phyloP scores from a whole-genome alignment of 805 yeast species.

The Hanseniaspora thailandica region DNA sequence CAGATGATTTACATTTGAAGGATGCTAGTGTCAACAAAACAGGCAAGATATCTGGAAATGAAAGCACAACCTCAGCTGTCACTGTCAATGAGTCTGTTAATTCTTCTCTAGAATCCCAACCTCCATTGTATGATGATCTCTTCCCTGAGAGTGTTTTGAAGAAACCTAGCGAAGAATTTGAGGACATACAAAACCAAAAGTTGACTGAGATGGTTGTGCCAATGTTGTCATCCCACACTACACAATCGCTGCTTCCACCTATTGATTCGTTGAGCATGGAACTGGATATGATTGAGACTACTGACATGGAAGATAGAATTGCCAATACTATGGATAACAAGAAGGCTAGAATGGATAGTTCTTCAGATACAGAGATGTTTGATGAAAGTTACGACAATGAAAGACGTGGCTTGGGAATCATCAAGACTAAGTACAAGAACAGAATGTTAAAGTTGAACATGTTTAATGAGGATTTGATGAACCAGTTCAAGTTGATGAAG shows the following conservation, averaged over 20 bases:
- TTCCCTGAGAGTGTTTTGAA: conserved; percentile 14
- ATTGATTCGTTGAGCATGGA: conserved; percentile 15
- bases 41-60: neutral
- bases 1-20: neutral
- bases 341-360: neutral
- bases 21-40: neutral
- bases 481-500: conserved; percentile 19
- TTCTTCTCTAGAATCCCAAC: conserved; percentile 8
- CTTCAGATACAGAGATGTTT: conserved; percentile 23
- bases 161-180: conserved; percentile 13
- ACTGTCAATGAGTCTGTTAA: conserved; percentile 2
- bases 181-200: neutral
- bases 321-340: neutral
- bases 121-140: conserved; percentile 14
- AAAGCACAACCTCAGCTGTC: conserved; percentile 8
- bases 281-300: conserved; percentile 14
- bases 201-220: neutral
- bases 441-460: conserved; percentile 25
- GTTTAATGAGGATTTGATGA: conserved; percentile 29
- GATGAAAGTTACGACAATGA: conserved; percentile 28
- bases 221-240: neutral
- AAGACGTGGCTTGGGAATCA: neutral
- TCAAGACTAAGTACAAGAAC: neutral
- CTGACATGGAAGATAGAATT: conserved; percentile 7
- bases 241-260: neutral